phyloP scores from a whole-genome alignment of 495 filamentous ascomycete species.

The Elasticomyces elasticus region DNA sequence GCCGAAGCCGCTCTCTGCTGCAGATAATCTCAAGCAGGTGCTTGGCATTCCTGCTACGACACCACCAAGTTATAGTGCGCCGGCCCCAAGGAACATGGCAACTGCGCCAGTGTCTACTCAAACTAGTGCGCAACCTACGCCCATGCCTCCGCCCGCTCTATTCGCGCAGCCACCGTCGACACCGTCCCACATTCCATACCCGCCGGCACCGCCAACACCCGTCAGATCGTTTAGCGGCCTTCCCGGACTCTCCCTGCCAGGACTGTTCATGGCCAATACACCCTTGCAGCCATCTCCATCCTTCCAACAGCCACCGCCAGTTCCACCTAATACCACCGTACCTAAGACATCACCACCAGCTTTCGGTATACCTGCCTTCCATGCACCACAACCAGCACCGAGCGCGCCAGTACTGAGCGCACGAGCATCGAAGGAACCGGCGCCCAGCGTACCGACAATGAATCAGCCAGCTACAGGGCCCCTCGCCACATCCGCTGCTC shows the following conservation, averaged over 20 bases:
- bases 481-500: not conserved
- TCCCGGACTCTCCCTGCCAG: too few species aligned
- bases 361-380: too few species aligned
- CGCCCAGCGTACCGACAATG: not conserved
- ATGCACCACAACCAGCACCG: too few species aligned
- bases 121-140: not conserved
- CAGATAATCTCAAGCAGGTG: not conserved
- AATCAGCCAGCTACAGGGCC: not conserved
- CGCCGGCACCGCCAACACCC: not conserved
- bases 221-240: not conserved
- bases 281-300: not conserved
- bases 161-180: not conserved
- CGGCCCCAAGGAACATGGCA: not conserved
- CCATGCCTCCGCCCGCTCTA: not conserved
- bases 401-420: too few species aligned
- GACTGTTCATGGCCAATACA: conserved; percentile 16
- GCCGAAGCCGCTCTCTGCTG: not conserved
- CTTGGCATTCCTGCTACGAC: not conserved
- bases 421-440: too few species aligned
- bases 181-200: not conserved
- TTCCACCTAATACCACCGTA: not conserved
- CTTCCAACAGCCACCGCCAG: not conserved
- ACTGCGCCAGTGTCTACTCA: not conserved
- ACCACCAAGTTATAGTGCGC: not conserved
- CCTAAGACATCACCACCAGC: not conserved